These are phyloP conservation scores for Aspergillus sp. DNA, from an alignment of 2,329 filamentous ascomycete genomes.

Conservation along the genomic window DNA sequence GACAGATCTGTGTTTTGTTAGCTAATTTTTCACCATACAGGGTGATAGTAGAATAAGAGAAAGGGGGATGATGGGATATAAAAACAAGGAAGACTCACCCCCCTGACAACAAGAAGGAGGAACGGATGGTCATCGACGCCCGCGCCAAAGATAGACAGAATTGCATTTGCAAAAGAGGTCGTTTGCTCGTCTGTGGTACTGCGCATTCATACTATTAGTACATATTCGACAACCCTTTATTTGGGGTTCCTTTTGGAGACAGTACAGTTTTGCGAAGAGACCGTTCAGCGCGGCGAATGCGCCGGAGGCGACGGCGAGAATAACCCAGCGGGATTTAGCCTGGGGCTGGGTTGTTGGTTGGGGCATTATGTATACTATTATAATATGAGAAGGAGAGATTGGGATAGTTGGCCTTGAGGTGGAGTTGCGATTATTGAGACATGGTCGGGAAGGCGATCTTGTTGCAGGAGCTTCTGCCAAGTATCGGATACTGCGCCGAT, in stretches of 20 bases:
- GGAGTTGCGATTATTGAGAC: not conserved
- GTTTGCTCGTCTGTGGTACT: slow-evolving; percentile 64
- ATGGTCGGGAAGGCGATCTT: too few species aligned
- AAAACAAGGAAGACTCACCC: slow-evolving; percentile 42
- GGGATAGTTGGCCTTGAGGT: not conserved
- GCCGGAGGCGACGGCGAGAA: slow-evolving; percentile 61
- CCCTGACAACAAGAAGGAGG: slow-evolving; percentile 53
- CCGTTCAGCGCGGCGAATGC: slow-evolving; percentile 64
- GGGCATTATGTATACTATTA: slow-evolving; percentile 6
- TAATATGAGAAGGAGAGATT: too few species aligned
- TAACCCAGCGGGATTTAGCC: slow-evolving; percentile 45
- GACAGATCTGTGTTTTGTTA: slow-evolving; percentile 51
- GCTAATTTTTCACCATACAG: not conserved
- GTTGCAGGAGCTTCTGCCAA: too few species aligned
- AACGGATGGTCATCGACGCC: slow-evolving; percentile 33
- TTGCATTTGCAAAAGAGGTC: slow-evolving; percentile 48
- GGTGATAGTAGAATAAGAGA: slow-evolving; percentile 1
- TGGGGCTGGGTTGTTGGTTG: slow-evolving; percentile 1
- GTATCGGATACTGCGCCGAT: too few species aligned
- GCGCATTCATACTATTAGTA: not conserved
- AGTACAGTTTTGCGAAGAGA: slow-evolving; percentile 65
- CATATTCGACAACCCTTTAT: not conserved
- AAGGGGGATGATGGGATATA: too few species aligned
- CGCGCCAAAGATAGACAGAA: slow-evolving; percentile 49
- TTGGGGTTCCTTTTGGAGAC: not conserved